phyloP scores from a whole-genome alignment of 306 rosid species.

The Macrotyloma uniflorum region DNA sequence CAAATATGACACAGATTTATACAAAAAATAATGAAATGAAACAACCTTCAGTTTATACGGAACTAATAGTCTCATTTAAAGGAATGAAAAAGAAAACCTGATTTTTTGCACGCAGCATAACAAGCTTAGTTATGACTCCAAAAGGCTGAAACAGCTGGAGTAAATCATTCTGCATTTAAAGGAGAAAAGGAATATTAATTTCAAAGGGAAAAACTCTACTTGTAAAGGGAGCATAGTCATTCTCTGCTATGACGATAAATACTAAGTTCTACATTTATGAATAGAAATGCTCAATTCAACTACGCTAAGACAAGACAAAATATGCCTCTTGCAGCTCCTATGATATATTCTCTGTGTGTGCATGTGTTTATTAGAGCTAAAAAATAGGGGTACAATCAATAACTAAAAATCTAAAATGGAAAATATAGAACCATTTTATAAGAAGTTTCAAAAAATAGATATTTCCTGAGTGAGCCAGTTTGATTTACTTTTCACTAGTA shows the following conservation, averaged over 20 bases:
- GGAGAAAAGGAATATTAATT: conserved; percentile 18
- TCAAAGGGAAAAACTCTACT: neutral
- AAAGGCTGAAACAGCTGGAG: conserved; percentile 91
- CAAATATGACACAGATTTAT: conserved; percentile 17
- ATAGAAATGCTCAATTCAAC: neutral
- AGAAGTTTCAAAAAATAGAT: neutral
- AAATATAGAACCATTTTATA: neutral
- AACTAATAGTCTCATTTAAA: neutral
- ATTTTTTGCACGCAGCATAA: conserved; percentile 94
- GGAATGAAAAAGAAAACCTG: conserved; percentile 57
- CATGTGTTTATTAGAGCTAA: neutral
- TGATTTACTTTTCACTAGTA: neutral
- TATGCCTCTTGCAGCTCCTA: neutral
- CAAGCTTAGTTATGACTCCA: conserved; percentile 93
- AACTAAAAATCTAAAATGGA: neutral
- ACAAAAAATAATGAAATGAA: conserved; percentile 19
- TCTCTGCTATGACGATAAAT: neutral
- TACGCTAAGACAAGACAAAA: neutral
- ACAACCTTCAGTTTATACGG: conserved; percentile 9
- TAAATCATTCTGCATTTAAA: conserved; percentile 70
- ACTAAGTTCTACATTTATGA: neutral
- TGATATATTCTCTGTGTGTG: neutral
- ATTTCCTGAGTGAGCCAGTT: neutral
- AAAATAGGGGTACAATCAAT: neutral
- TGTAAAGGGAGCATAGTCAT: conserved; percentile 9